phyloP scores from a whole-genome alignment of 495 filamentous ascomycete species.

The Xylaria venustula region DNA sequence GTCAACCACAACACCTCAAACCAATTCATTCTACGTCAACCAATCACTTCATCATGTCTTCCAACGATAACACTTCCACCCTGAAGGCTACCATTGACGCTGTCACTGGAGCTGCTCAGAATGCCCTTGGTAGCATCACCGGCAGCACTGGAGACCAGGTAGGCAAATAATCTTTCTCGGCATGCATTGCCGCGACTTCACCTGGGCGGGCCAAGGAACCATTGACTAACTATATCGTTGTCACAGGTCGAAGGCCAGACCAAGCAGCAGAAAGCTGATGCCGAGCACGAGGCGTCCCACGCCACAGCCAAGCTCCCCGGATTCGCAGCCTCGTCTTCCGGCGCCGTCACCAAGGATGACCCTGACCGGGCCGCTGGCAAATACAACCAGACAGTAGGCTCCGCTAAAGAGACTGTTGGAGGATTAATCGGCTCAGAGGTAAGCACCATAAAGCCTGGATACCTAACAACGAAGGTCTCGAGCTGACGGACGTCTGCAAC shows the following conservation, averaged over 20 bases:
- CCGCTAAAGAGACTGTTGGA: conserved; percentile 80
- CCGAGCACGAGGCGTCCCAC: conserved; percentile 68
- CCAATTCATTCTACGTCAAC: conserved; percentile 11
- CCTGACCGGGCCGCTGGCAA: conserved; percentile 67
- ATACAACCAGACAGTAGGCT: conserved; percentile 85
- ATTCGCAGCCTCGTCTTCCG: conserved; percentile 64
- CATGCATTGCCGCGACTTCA: too few species aligned
- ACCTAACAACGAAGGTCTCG: not conserved
- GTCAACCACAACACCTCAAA: not conserved
- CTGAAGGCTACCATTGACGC: conserved; percentile 78
- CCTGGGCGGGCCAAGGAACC: too few species aligned
- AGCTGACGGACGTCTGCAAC: not conserved
- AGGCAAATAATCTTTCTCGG: conserved; percentile 14
- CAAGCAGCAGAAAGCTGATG: conserved; percentile 59
- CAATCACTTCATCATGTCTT: conserved; percentile 57
- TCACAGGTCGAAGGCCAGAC: conserved; percentile 49
- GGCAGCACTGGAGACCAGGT: conserved; percentile 70
- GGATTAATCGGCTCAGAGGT: conserved; percentile 71
- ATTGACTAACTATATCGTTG: conserved; percentile 11
- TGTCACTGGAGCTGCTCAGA: conserved; percentile 72
- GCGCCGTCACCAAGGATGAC: conserved; percentile 70
- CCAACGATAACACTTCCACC: conserved; percentile 69
- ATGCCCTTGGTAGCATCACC: conserved; percentile 67
- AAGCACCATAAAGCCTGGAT: conserved; percentile 8
- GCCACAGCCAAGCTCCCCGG: conserved; percentile 69